Conservation (phyloP, 495 filamentous ascomycete genomes). For the Cladorrhinum samala region DNA sequence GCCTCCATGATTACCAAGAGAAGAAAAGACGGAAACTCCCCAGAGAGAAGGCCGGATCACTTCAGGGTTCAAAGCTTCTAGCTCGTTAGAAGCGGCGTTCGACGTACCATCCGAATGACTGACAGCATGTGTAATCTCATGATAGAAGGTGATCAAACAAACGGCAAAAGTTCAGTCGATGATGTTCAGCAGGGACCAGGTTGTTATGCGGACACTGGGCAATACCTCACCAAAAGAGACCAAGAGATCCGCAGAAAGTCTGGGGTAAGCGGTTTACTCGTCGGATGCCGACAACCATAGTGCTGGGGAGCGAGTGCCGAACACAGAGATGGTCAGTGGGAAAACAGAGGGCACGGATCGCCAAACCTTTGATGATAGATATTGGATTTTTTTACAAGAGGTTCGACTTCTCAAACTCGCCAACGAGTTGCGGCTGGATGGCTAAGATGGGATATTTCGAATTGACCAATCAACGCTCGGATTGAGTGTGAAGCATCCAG, state of each 20-base stretch:
- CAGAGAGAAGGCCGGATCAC: neutral
- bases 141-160: slow-evolving; percentile 24
- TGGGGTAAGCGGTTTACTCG: slow-evolving; percentile 9
- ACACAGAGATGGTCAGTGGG: neutral
- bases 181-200: slow-evolving; percentile 15
- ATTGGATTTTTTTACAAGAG: neutral
- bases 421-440: slow-evolving; percentile 3
- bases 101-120: neutral
- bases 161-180: slow-evolving; percentile 2
- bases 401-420: neutral
- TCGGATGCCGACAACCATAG: neutral
- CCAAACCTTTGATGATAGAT: neutral
- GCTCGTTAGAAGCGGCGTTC: slow-evolving; percentile 9
- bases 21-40: neutral
- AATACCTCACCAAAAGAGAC: slow-evolving; percentile 4
- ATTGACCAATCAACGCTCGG: neutral
- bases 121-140: slow-evolving; percentile 7
- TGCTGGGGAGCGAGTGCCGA: neutral
- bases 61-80: slow-evolving; percentile 6
- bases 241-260: slow-evolving; percentile 7
- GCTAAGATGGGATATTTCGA: neutral
- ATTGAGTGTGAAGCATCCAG: neutral
- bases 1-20: too few relatives aligned
- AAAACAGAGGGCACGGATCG: neutral
- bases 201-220: too few relatives aligned